Evolutionary conservation across 805 yeast genomes (phyloP).

Genomic region (Cyberlindnera amylophila): DNA sequence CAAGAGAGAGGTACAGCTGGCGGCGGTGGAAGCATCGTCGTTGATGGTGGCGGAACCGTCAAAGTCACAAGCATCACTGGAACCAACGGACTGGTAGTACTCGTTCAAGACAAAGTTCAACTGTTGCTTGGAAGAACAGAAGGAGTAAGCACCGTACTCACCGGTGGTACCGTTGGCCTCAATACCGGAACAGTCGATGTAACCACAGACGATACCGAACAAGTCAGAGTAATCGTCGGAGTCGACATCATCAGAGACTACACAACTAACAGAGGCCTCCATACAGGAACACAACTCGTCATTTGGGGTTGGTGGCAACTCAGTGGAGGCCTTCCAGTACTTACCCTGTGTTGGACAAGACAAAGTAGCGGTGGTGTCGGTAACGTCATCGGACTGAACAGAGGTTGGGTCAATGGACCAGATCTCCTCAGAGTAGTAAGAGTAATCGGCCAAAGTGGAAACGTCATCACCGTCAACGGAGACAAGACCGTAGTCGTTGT

Average conservation of each 20-base stretch:
- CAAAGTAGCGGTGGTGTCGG: conserved; percentile 42
- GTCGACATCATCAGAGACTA: conserved; percentile 51
- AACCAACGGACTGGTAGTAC: conserved; percentile 51
- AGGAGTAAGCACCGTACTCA: conserved; percentile 67
- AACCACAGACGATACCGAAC: conserved; percentile 55
- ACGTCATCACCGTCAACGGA: conserved; percentile 43
- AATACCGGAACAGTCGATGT: conserved; percentile 57
- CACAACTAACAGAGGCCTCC: conserved; percentile 52
- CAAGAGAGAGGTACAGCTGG: conserved; percentile 54
- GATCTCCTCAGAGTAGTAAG: conserved; percentile 59
- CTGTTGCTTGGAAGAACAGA: conserved; percentile 63
- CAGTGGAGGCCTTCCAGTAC: conserved; percentile 65
- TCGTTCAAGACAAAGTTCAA: conserved; percentile 61
- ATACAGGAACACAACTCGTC: conserved; percentile 61
- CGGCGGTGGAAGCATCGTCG: conserved; percentile 43
- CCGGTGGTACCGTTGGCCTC: conserved; percentile 61
- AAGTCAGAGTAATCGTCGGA: conserved; percentile 55
- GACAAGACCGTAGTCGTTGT: conserved; percentile 73
- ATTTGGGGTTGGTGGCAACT: conserved; percentile 78
- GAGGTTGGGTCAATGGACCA: conserved; percentile 50
- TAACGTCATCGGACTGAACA: conserved; percentile 36
- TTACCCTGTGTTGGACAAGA: conserved; percentile 57
- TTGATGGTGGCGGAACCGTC: conserved; percentile 60
- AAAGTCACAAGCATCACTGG: conserved; percentile 58
- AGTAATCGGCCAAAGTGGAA: conserved; percentile 58